Base-by-base conservation (phyloP, 1,284 basidiomycete genomes). In the Ceratobasidium theobromae region DNA sequence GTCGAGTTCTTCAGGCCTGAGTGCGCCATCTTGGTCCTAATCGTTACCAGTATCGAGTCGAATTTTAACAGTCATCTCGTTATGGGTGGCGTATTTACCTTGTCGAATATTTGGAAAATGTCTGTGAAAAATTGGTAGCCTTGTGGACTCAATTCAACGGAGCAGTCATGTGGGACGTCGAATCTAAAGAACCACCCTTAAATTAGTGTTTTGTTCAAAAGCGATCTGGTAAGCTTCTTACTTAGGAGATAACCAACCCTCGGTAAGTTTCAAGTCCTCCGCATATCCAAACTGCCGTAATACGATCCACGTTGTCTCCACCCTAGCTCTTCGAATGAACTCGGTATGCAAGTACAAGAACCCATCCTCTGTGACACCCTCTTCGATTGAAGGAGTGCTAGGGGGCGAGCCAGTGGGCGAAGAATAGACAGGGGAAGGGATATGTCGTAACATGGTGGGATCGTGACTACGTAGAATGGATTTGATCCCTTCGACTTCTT, bases 251-350 rank as follows among this genome's bases (percentile, higher is more conserved):
- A 97, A 78, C 76, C 95, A 96, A 14, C 84, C 82, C 74, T 97
- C 95, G n/a, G 88, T 88, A 66, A 99, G 79, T 71, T 88, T 87
- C 69, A 99, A 77, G 74, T 98, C 94, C 75, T 97, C 95, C 45
- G 91, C 96, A 74, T 99, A 99, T 0, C 96, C 96, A 75, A 98
- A 98, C 72, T 89, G 93, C 68, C 95, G 82, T 70, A 99, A 79
- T 2, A 98, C 95, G 1, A 94, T 96, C 96, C 96, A 99, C 0
- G 96, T 98, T 27, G 97, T 99, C 77, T 99, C 96, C 70, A 98
- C 83, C 48, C 97, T 84, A 12, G 96, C 97, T 60, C 92, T 87
- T 78, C 98, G 96, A 69, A 99, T 98, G 78, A 99, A 99, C 72
- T 90, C 92, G 3, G 95, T 98, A 76, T 98, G 95, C 11, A 99